Conservation (phyloP, 306 rosid species). For the Rosa persica region DNA sequence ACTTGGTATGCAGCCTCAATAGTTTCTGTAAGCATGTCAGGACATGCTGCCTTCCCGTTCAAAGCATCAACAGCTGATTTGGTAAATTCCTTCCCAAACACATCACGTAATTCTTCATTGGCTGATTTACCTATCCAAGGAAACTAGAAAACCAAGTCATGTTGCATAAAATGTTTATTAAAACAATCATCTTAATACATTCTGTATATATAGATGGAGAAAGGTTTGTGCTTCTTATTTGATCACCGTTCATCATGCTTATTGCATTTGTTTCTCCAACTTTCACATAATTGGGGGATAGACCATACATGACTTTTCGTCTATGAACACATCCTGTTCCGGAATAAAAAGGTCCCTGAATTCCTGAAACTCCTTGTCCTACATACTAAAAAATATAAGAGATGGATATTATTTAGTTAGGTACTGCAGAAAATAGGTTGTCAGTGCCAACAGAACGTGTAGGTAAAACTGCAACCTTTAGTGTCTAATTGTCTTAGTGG, state of each 20-base stretch:
- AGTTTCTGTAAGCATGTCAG: neutral
- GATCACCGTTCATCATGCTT: neutral
- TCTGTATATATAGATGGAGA: neutral
- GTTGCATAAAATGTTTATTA: neutral
- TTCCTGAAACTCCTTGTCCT: conserved; percentile 41
- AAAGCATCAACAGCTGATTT: conserved; percentile 38
- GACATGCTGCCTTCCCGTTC: conserved; percentile 23
- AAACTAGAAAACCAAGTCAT: neutral
- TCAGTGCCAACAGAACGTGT: neutral
- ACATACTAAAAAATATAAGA: conserved; percentile 18
- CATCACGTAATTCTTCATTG: conserved; percentile 17
- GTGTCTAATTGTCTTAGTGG: neutral
- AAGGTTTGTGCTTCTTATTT: neutral
- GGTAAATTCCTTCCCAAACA: conserved; percentile 44
- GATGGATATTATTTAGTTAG: neutral
- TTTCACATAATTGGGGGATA: conserved; percentile 28
- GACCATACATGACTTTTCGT: conserved; percentile 65
- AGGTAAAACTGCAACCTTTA: neutral
- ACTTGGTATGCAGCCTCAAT: conserved; percentile 49
- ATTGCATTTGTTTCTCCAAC: neutral
- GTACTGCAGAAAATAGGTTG: neutral
- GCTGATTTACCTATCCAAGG: conserved; percentile 21
- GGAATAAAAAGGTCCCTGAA: conserved; percentile 38
- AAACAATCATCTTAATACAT: neutral
- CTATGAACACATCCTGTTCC: conserved; percentile 68